Percentiles rank a stretch among this genome's conserved stretches.
Conservation (phyloP, 345 rosid genomes). For the Euphorbia lathyris region DNA sequence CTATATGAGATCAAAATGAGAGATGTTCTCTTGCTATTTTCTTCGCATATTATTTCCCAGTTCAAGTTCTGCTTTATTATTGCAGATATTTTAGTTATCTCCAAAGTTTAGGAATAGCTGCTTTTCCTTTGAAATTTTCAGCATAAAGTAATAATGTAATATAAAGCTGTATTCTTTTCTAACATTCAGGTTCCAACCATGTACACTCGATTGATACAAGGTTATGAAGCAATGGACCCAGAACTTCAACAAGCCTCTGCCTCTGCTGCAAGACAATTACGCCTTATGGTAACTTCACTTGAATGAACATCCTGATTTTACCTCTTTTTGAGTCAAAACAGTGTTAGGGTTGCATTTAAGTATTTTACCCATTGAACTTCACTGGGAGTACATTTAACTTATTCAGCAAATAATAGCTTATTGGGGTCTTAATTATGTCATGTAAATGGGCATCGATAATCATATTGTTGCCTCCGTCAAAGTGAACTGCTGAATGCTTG, state of each 20-base stretch:
- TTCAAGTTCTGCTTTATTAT: background rate
- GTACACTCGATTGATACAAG: slow-evolving; percentile 94
- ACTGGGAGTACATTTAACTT: background rate
- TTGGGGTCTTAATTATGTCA: background rate
- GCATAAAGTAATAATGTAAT: background rate
- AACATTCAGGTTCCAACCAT: slow-evolving; percentile 84
- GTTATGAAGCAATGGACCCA: slow-evolving; percentile 82
- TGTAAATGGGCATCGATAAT: background rate
- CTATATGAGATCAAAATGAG: background rate
- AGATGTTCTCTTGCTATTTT: background rate
- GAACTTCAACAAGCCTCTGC: slow-evolving; percentile 66
- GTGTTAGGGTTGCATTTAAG: background rate
- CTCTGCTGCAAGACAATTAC: slow-evolving; percentile 69
- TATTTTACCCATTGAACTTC: background rate
- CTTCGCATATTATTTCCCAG: background rate
- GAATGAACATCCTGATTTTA: background rate
- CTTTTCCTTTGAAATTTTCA: slow-evolving; percentile 4
- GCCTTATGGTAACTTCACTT: slow-evolving; percentile 64
- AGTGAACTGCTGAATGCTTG: background rate
- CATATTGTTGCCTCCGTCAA: slow-evolving; percentile 1
- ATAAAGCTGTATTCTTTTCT: slow-evolving; percentile 12
- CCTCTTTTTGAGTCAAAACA: background rate
- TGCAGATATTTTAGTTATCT: background rate
- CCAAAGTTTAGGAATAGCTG: background rate
- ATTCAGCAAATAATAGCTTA: background rate